A percentile compares a stretch with the other conserved stretches of the same genome.
Conservation (phyloP, 371 early-diverging fungal genomes). For the Circinella umbellata region DNA sequence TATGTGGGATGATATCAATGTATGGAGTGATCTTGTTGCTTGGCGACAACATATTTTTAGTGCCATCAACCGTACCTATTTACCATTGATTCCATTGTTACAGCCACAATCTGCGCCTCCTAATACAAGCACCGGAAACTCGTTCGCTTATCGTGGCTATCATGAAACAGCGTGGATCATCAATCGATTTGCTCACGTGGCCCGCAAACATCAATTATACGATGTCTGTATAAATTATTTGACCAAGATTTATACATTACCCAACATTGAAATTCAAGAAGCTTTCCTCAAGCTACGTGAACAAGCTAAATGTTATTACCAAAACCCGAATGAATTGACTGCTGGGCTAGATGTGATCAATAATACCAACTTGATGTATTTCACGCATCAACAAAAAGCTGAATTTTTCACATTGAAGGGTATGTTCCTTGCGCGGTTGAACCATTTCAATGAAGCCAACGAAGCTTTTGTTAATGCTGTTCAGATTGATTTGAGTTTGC, state of each 20-base stretch:
- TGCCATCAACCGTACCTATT: constrained; percentile 93
- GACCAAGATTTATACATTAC: constrained; percentile 97
- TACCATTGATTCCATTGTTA: constrained; percentile 83
- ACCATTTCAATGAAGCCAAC: constrained; percentile 89
- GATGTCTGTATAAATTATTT: constrained; percentile 95
- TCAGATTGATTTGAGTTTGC: constrained; percentile 86
- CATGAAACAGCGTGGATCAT: constrained; percentile 99
- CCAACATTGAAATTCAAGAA: constrained; percentile 99
- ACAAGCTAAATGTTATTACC: constrained; percentile 97
- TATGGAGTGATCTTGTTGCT: constrained; percentile 97
- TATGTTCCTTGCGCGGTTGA: constrained; percentile 89
- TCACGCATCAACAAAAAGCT: constrained; percentile 93
- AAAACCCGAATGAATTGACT: constrained; percentile 82
- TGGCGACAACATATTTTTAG: constrained; percentile 98
- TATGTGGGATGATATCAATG: constrained; percentile 94
- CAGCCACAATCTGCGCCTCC: constrained; percentile 55
- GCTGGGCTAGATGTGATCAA: constrained; percentile 98
- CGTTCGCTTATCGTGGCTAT: constrained; percentile 96
- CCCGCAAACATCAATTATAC: constrained; percentile 92
- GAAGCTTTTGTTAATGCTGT: constrained; percentile 93
- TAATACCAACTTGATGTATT: constrained; percentile 97
- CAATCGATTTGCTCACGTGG: constrained; percentile 99
- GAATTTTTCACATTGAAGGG: constrained; percentile 98
- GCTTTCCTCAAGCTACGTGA: constrained; percentile 97
- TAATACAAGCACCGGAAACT: constrained; percentile 68